phyloP scores from a whole-genome alignment of 805 yeast genomes.

The Saccharomycopsis fibuligera region DNA sequence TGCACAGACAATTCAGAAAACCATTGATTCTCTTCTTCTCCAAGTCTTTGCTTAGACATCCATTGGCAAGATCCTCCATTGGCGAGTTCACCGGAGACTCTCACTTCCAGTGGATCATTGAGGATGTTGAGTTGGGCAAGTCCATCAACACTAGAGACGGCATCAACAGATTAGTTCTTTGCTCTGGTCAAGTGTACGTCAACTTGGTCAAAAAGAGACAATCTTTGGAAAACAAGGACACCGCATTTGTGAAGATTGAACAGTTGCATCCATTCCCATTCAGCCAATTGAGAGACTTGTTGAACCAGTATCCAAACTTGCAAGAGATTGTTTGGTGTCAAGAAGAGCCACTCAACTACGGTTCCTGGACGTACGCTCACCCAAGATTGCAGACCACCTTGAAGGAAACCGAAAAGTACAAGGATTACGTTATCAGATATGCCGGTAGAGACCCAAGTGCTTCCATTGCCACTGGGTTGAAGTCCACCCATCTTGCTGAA shows the following conservation, averaged over 20 bases:
- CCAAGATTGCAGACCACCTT: slow-evolving; percentile 81
- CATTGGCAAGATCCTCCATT: slow-evolving; percentile 84
- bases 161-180: slow-evolving; percentile 77
- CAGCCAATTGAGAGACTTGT: slow-evolving; percentile 81
- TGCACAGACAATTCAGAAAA: slow-evolving; percentile 97
- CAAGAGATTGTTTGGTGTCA: slow-evolving; percentile 95
- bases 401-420: slow-evolving; percentile 66
- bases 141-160: slow-evolving; percentile 70
- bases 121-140: slow-evolving; percentile 82
- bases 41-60: slow-evolving; percentile 91
- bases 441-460: slow-evolving; percentile 99
- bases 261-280: slow-evolving; percentile 99
- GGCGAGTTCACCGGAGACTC: slow-evolving; percentile 86
- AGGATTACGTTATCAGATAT: slow-evolving; percentile 59
- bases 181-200: slow-evolving; percentile 93
- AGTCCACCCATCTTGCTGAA: slow-evolving; percentile 80
- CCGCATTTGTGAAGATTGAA: slow-evolving; percentile 86
- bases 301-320: slow-evolving; percentile 71
- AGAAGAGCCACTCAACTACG: slow-evolving; percentile 98
- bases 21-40: slow-evolving; percentile 86
- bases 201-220: slow-evolving; percentile 88
- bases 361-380: slow-evolving; percentile 70
- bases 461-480: slow-evolving; percentile 96
- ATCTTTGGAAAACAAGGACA: slow-evolving; percentile 63
- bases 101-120: slow-evolving; percentile 93